Percentiles rank a stretch among this genome's conserved stretches.
phyloP scores from a whole-genome alignment of 75 land plant genomes.

The Picea sitchensis region DNA sequence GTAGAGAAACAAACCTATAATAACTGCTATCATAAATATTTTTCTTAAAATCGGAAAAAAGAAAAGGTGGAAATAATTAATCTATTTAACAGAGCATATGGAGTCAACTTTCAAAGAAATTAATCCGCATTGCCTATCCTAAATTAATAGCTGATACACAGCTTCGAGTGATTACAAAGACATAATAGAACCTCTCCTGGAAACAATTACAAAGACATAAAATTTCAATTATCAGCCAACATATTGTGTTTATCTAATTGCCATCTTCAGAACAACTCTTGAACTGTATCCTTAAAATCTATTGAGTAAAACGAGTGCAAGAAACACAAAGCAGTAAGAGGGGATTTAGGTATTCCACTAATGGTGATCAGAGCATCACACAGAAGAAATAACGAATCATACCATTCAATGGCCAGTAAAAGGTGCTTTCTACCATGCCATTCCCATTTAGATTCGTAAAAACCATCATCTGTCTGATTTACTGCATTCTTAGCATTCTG shows the following conservation, averaged over 20 bases:
- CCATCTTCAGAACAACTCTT: too few relatives aligned
- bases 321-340: too few relatives aligned
- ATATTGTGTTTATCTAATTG: too few relatives aligned
- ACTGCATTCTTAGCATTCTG: slow-evolving; percentile 51
- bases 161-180: too few relatives aligned
- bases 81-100: background rate
- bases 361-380: too few relatives aligned
- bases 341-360: too few relatives aligned
- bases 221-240: too few relatives aligned
- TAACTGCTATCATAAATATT: background rate
- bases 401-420: slow-evolving; percentile 83
- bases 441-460: slow-evolving; percentile 89
- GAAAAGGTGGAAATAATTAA: background rate
- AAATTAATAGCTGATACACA: background rate
- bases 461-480: slow-evolving; percentile 53
- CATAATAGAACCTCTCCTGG: too few relatives aligned
- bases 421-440: slow-evolving; percentile 89
- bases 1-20: too few relatives aligned
- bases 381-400: background rate
- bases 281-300: too few relatives aligned
- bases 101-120: background rate
- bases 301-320: too few relatives aligned
- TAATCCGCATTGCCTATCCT: background rate
- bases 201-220: too few relatives aligned
- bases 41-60: background rate